Base-by-base conservation (phyloP, 495 filamentous ascomycete species). In the Aspergillus avenaceus region DNA sequence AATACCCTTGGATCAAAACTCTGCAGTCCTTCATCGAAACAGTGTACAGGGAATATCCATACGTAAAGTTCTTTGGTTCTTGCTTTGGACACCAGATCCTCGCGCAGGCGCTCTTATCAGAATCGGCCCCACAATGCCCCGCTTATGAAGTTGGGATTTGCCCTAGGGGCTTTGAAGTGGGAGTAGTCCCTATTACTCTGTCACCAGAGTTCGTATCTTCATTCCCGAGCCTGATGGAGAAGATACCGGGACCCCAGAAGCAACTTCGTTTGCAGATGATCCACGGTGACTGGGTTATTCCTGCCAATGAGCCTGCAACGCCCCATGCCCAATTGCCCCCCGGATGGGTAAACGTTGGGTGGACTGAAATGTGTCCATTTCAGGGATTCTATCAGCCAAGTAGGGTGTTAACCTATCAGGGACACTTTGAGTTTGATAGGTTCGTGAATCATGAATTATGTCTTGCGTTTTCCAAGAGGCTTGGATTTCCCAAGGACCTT, bases 41-140 rank as follows among this genome's bases (percentile, higher is more conserved):
- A 7, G 67, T 74, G 41, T 70, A 73, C 54, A 31, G 9, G 0
- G 31, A 65, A 0, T 73, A 66, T 46, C 75, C 76, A 0, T 45
- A 64, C 8, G 64, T 81, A 11, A 71, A 67, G 52, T 59, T 76
- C 7, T 76, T 77, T 49, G 73, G 74, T 11, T 71, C 72, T 16
- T 78, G 73, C 53, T 78, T 78, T 54, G 74, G 74, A 0, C 74
- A 78, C 48, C 73, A 78, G 49, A 48, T 75, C 22, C 60, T 78
- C 46, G 73, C 70, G 4, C 67, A 71, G 41, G 71, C 68, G 4
- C 45, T 67, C 1, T 65, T 78, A 5, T 59, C 52, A 13, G 12
- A 13, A 6, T 36, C 32, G 18, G 32, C 32, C 32, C 32, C 32
- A 14, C 32, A 36, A 7, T 1, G 32, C n/a, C 41, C 48, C 3